Conservation (phyloP, 192 early-diverging fungal genomes). For the Spizellomyces sp. region DNA sequence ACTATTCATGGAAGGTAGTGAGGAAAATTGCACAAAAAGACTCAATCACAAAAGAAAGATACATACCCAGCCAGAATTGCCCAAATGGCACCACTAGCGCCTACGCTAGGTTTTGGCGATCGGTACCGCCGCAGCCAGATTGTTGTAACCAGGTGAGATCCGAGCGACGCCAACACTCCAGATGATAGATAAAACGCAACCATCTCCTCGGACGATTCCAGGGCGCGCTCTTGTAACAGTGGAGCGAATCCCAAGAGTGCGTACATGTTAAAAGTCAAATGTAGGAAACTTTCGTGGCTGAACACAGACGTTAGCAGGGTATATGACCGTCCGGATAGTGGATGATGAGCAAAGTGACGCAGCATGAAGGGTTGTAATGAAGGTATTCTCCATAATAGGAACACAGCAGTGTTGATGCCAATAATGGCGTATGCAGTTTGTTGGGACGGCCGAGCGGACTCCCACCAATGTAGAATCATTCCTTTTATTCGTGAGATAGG, state of each 20-base stretch:
- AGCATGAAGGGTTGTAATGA: constrained; percentile 68
- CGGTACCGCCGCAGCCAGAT: constrained; percentile 39
- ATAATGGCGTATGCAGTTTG: constrained; percentile 55
- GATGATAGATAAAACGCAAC: constrained; percentile 79
- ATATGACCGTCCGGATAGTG: constrained; percentile 62
- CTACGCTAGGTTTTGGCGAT: constrained; percentile 66
- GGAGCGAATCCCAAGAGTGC: constrained; percentile 56
- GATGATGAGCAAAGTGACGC: constrained; percentile 78
- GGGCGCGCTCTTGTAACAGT: constrained; percentile 16
- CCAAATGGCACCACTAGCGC: constrained; percentile 84
- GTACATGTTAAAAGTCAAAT: constrained; percentile 81
- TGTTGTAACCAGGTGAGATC: constrained; percentile 59
- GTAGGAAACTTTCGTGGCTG: constrained; percentile 72
- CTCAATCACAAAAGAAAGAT: too few relatives aligned
- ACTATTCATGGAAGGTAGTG: constrained; percentile 22
- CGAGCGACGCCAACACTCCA: constrained; percentile 65
- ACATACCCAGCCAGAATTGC: constrained; percentile 61
- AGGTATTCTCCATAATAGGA: constrained; percentile 75
- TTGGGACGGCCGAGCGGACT: constrained; percentile 28
- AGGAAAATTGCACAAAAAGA: background rate
- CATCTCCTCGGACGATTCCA: constrained; percentile 19
- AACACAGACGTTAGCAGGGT: constrained; percentile 82
- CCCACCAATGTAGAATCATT: constrained; percentile 24
- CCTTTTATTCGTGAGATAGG: constrained; percentile 2
- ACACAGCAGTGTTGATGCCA: constrained; percentile 74